Evolutionary conservation across 2,329 filamentous ascomycete species (phyloP), one percentile per base, ranked within the genome.

Genomic region (Thelonectria discophora): DNA sequence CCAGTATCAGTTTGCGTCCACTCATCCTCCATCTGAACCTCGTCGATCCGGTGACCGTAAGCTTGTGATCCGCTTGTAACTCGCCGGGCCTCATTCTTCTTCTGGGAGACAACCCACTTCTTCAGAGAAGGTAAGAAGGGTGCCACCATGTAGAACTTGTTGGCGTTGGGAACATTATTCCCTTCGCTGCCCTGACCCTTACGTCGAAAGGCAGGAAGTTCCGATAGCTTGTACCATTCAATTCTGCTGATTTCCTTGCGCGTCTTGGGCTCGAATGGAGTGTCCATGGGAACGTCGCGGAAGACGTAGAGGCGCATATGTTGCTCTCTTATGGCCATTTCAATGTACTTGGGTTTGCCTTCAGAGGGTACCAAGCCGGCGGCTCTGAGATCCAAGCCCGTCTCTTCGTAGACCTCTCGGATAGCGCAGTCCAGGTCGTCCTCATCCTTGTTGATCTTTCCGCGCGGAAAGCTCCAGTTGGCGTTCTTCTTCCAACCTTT

Each of bases 371-470:
- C 88, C 46, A 98, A 79, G 3, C 91, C 92, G 21, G 94, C 90
- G 34, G 84, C 84, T 32, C 83, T 84, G 54, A 97, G 83, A 74
- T 99, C 92, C 70, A 92, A 93, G 1, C 95, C 95, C 0, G 95
- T 99, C 80, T 99, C 95, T 76, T 99, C 95, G 73, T 94, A 95
- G 5, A 97, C 94, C 74, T 99, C 95, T 53, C 95, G 88, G 53
- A 97, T 86, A 21, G 96, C 95, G 76, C 96, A 99, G 74, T 95
- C 93, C 58, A 98, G 79, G 73, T 99, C 94, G 62, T 92, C 89
- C 77, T 99, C 95, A 72, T 97, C 92, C 78, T 97, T 97, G 81
- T 97, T 97, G 79, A 99, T 98, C 80, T 99, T 99, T 40, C 95
- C 96, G 52, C 94, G 83, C 0, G 95, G 95, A 61, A 99, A 99